Evolutionary conservation across 2,329 filamentous ascomycete genomes (phyloP), one percentile per base, ranked within the genome.

Genomic region (Stachybotrys chlorohalonatus): DNA sequence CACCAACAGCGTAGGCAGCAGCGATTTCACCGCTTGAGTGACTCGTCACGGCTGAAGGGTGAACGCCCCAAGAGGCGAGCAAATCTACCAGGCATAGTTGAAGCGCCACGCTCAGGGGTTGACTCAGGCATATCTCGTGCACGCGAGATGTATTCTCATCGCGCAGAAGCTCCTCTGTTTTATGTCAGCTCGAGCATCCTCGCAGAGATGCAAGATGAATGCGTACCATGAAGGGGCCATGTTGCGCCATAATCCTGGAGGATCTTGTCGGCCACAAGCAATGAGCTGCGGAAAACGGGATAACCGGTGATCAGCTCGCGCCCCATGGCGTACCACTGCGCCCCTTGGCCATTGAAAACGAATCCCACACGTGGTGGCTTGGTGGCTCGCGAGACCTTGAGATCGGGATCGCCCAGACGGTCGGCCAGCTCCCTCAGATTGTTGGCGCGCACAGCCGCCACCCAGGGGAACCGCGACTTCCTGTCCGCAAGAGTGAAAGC

Each of bases 1-100:
- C 61, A 2, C 70, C 72, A 1, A 68, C 62, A 1, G 71, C 65
- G 54, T 73, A 75, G 0, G 74, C 74, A 24, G 73, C 73, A 2
- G 58, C 71, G 49, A 76, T 75, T 55, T 77, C 75, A 9, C 75
- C 75, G 15, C 66, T 70, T 0, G 73, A 75, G 56, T 77, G 74
- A 2, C 74, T 72, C 4, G 66, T 63, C 1, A 75, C 70, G 9
- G 64, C 68, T 0, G 56, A 31, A 1, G 73, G 69, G n/a, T 49
- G 55, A 31, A 77, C 66, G 1, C 64, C 65, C 66, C 71, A 73
- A 2, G 57, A 55, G 6, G 52, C 51, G 1, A 76, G 55, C 3
- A 76, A 55, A 7, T 71, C 65, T 2, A 71, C 63, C 2, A 76
- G 55, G 1, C 68, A 64, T 5, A 77, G 58, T 56, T 77, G 74